Conservation (phyloP, 1,139 yeast species). For the Saccharomyces hybrid region DNA sequence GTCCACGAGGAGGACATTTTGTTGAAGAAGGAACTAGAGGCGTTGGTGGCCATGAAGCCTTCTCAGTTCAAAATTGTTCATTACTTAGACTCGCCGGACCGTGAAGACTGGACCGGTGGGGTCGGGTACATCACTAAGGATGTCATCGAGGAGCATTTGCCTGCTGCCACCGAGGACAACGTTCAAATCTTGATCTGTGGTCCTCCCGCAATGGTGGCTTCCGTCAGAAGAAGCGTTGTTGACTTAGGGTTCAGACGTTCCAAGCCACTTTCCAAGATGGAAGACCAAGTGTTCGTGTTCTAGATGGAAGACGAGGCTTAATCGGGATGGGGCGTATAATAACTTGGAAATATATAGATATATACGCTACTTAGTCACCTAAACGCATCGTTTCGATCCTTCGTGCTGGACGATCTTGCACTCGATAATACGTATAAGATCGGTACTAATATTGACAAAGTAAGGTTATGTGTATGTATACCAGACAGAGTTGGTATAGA, state of each 20-base stretch:
- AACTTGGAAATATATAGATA: background rate
- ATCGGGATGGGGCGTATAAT: background rate
- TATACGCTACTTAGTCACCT: background rate
- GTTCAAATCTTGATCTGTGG: conserved; percentile 84
- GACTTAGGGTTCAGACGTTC: conserved; percentile 79
- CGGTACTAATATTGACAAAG: background rate
- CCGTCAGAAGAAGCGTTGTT: conserved; percentile 74
- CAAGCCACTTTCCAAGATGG: conserved; percentile 82
- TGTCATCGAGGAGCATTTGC: conserved; percentile 57
- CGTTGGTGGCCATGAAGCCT: conserved; percentile 54
- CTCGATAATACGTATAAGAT: background rate
- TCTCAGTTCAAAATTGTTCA: conserved; percentile 63
- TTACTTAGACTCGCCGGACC: conserved; percentile 60
- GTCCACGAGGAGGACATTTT: conserved; percentile 72
- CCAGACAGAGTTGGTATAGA: background rate
- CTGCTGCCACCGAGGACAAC: conserved; percentile 40
- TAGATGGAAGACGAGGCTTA: conserved; percentile 27
- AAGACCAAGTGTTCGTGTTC: conserved; percentile 88
- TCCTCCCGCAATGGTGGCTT: conserved; percentile 83
- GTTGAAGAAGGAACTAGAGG: conserved; percentile 72
- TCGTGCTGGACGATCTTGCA: background rate
- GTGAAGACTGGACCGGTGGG: conserved; percentile 63
- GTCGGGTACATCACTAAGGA: conserved; percentile 80
- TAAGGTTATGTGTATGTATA: no score
- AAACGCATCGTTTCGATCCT: background rate